Conservation (phyloP, 2,329 filamentous ascomycete species). For the Fusarium begoniae region DNA sequence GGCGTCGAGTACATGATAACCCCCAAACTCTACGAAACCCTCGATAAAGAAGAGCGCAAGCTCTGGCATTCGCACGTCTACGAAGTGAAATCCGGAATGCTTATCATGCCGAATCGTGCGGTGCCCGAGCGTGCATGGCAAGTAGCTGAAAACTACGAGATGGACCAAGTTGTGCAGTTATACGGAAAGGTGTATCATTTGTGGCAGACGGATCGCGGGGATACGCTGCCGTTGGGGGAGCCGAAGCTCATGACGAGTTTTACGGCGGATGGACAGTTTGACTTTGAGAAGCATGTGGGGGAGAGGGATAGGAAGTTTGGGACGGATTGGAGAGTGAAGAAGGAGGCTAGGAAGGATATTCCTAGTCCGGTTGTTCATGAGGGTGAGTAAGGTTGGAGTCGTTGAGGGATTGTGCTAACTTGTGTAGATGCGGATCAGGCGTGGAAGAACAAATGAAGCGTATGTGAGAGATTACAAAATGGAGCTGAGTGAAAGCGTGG, state of each 20-base stretch:
- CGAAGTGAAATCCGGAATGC: constrained; percentile 81
- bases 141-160: constrained; percentile 78
- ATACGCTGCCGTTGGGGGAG: constrained; percentile 62
- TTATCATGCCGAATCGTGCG: constrained; percentile 75
- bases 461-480: fast-evolving
- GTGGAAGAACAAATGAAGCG: constrained; percentile 24
- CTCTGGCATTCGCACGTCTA: constrained; percentile 83
- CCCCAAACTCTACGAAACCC: constrained; percentile 70
- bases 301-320: constrained; percentile 59
- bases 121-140: constrained; percentile 75
- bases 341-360: constrained; percentile 54
- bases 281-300: constrained; percentile 54
- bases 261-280: constrained; percentile 59
- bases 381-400: constrained; percentile 39
- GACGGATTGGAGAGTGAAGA: constrained; percentile 56
- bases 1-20: constrained; percentile 92
- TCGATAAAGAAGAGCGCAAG: constrained; percentile 73
- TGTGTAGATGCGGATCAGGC: constrained; percentile 37
- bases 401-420: neutral
- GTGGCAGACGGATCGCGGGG: constrained; percentile 84
- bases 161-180: constrained; percentile 77
- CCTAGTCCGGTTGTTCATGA: constrained; percentile 53
- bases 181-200: constrained; percentile 89
- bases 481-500: too few species aligned
- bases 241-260: constrained; percentile 66